These are phyloP conservation scores for Penicillium ochrochloron DNA, from an alignment of 495 filamentous ascomycete species.

Conservation along the genomic window DNA sequence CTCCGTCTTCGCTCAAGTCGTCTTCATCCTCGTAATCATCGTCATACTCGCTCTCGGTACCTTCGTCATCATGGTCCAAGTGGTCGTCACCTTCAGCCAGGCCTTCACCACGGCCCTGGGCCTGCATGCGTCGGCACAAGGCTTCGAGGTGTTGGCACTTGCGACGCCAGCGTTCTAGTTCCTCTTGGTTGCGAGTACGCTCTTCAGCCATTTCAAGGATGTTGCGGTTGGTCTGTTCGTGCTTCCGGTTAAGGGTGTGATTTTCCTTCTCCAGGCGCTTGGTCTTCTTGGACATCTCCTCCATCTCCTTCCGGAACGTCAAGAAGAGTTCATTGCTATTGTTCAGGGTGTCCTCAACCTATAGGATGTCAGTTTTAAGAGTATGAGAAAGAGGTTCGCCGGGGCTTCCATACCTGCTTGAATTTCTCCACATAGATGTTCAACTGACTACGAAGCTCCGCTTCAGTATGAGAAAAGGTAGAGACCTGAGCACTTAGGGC, in stretches of 20 bases:
- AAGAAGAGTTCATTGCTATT: constrained; percentile 98
- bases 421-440: constrained; percentile 99
- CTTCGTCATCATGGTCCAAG: constrained; percentile 72
- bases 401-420: constrained; percentile 79
- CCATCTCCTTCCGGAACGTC: constrained; percentile 99
- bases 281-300: constrained; percentile 99
- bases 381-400: constrained; percentile 8
- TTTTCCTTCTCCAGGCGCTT: constrained; percentile 98
- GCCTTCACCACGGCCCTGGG: constrained; percentile 75
- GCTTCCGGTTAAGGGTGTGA: constrained; percentile 85
- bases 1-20: constrained; percentile 67
- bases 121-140: constrained; percentile 92
- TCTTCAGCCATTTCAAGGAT: constrained; percentile 99
- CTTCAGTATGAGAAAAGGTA: constrained; percentile 95
- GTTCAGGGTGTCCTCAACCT: constrained; percentile 99
- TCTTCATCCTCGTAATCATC: constrained; percentile 74
- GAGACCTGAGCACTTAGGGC: constrained; percentile 88
- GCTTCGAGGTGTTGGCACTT: constrained; percentile 92
- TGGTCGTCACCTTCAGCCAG: constrained; percentile 51
- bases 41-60: constrained; percentile 71
- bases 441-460: constrained; percentile 88
- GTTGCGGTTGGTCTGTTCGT: constrained; percentile 90
- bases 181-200: constrained; percentile 77
- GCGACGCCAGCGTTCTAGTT: constrained; percentile 79
- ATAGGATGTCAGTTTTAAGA: constrained; percentile 34